phyloP scores from a whole-genome alignment of 306 rosid genomes.

The Rosa lucieae region DNA sequence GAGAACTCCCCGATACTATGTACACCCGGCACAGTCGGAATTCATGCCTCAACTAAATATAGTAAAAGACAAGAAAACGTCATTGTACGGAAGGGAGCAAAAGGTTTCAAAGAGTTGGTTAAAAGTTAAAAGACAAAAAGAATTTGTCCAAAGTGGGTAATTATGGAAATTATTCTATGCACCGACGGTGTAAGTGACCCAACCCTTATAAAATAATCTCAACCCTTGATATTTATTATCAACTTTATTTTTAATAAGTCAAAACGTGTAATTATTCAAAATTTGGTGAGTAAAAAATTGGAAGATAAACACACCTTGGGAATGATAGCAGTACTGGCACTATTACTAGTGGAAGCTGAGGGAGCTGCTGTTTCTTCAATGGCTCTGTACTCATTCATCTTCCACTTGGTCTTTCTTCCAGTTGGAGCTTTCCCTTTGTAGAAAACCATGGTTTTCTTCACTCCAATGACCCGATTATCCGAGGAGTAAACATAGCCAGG shows the following conservation, averaged over 20 bases:
- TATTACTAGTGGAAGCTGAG: conserved; percentile 18
- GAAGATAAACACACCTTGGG: conserved; percentile 40
- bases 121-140: neutral
- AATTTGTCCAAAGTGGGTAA: neutral
- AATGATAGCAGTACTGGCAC: neutral
- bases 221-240: too few species aligned
- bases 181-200: too few species aligned
- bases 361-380: conserved; percentile 32
- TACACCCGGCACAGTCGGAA: conserved; percentile 84
- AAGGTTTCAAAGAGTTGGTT: neutral
- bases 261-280: neutral
- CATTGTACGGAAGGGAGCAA: neutral
- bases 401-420: conserved; percentile 85
- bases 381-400: conserved; percentile 88
- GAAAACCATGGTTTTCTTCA: conserved; percentile 87
- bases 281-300: neutral
- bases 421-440: conserved; percentile 78
- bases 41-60: conserved; percentile 62
- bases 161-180: too few species aligned
- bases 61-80: neutral
- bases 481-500: conserved; percentile 76
- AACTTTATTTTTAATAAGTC: too few species aligned
- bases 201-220: too few species aligned
- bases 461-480: conserved; percentile 54
- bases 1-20: conserved; percentile 66